Evolutionary conservation across 225 moss, liverwort and hornwort genomes (phyloP).

Genomic region (Polytrichum formosum): DNA sequence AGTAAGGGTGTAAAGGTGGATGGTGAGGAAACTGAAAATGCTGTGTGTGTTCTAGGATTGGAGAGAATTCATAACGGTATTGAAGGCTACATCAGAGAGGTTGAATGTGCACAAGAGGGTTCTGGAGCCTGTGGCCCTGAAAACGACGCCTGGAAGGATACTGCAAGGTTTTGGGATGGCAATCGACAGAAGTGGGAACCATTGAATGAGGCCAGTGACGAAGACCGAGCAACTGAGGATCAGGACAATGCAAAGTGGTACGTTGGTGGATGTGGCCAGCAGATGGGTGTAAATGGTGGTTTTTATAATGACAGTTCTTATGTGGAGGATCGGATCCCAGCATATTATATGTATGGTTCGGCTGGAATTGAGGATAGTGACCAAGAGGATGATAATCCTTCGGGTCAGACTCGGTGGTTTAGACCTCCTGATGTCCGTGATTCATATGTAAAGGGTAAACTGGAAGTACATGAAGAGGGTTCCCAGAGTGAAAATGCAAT

Average conservation of each 20-base stretch:
- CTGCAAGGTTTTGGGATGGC: constrained; percentile 59
- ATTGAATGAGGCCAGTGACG: constrained; percentile 46
- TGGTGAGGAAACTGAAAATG: constrained; percentile 38
- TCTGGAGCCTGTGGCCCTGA: constrained; percentile 27
- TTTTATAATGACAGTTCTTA: constrained; percentile 39
- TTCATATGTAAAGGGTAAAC: constrained; percentile 53
- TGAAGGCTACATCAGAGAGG: constrained; percentile 37
- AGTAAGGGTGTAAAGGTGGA: constrained; percentile 24
- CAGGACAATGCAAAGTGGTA: constrained; percentile 47
- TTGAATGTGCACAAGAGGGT: constrained; percentile 44
- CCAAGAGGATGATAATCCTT: constrained; percentile 41
- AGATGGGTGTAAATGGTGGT: constrained; percentile 19
- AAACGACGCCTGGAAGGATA: constrained; percentile 23
- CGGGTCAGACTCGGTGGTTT: constrained; percentile 71
- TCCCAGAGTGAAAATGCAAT: constrained; percentile 14
- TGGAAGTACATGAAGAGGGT: constrained; percentile 30
- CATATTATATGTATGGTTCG: constrained; percentile 37
- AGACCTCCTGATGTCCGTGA: constrained; percentile 73
- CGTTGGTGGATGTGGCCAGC: constrained; percentile 16
- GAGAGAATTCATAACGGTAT: constrained; percentile 40
- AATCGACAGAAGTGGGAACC: constrained; percentile 52
- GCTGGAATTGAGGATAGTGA: constrained; percentile 43
- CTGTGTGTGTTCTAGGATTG: constrained; percentile 53
- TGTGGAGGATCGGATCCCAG: constrained; percentile 37
- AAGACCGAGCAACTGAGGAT: constrained; percentile 43